Percentiles rank a stretch among this genome's conserved stretches.
Evolutionary conservation across 805 yeast species (phyloP).

Genomic region (Metschnikowia hibisci): DNA sequence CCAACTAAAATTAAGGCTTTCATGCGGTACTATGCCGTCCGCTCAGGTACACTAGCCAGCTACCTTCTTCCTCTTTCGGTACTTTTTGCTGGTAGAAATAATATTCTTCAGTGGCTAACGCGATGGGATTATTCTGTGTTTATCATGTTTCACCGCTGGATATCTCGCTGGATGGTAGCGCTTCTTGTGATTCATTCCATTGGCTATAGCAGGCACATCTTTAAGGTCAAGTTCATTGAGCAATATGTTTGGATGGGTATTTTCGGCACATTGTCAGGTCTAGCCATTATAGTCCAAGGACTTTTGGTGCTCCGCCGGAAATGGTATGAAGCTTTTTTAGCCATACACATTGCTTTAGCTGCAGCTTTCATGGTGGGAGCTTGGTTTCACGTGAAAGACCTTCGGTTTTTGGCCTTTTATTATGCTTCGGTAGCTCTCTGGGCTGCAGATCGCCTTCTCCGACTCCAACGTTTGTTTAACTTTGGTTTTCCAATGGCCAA

Average conservation of each 20-base stretch:
- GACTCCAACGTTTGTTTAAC: conserved; percentile 50
- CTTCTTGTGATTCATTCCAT: conserved; percentile 42
- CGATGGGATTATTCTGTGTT: conserved; percentile 46
- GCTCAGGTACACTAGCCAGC: conserved; percentile 18
- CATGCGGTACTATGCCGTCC: conserved; percentile 35
- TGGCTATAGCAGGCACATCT: conserved; percentile 11
- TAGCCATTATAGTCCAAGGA: conserved; percentile 44
- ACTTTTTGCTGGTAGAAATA: conserved; percentile 19
- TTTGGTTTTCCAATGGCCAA: conserved; percentile 60
- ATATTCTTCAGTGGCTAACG: conserved; percentile 33
- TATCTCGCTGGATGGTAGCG: conserved; percentile 43
- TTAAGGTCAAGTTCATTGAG: conserved; percentile 7
- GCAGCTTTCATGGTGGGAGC: conserved; percentile 42
- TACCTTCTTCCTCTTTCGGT: conserved; percentile 15
- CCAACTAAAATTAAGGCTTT: conserved; percentile 28
- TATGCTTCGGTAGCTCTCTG: conserved; percentile 17
- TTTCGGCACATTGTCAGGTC: conserved; percentile 41
- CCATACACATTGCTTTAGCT: conserved; percentile 35
- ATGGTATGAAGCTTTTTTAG: conserved; percentile 43
- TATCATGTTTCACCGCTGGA: conserved; percentile 55
- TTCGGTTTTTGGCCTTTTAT: conserved; percentile 19
- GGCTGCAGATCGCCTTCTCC: conserved; percentile 38
- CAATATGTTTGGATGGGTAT: conserved; percentile 31
- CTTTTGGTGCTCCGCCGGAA: conserved; percentile 41
- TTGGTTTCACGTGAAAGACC: conserved; percentile 44